Base-by-base conservation (phyloP, 495 filamentous ascomycete species). In the Viridothelium virens region DNA sequence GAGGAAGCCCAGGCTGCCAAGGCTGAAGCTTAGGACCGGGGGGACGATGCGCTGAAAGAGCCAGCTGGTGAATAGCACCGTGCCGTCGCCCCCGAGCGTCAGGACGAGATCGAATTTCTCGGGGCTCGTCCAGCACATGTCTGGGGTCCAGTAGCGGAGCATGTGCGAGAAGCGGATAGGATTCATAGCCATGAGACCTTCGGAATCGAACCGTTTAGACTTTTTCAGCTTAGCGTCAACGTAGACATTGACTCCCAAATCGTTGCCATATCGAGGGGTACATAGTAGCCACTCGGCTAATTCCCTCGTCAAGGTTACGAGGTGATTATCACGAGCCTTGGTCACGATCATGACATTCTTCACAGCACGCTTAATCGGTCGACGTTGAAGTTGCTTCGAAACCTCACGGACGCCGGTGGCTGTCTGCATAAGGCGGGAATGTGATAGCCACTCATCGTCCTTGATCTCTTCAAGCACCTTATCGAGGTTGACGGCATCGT, bases 291-390 rank as follows among this genome's bases (percentile, higher is more conserved):
- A 98, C 70, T 87, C 84, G 16, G 92, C 79, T 62, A 98, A 79
- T 71, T 96, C 89, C 56, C 91, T 86, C 0, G 94, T 98, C 71
- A 96, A 79, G 67, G 85, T 81, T 12, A 97, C 91, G 46, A 98
- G 79, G 50, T 87, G 84, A 71, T 96, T 96, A 75, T 98, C 95
- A 56, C 91, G 84, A 34, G 95, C 92, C 77, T 97, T 98, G 66
- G 95, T 98, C 38, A 98, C 85, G 69, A 98, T 92, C 91, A 98
- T 96, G 66, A 98, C 85, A 74, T 87, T 96, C 66, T 83, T 84
- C 41, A 97, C 92, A 1, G 90, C 91, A 62, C 91, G 85, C 74
- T 88, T 91, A 77, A 97, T 90, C 14, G 92, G 91, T 38, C 89
- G 82, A 50, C 93, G 85, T 76, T 94, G 91, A 61, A 98, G 80